Evolutionary conservation across 768 basidiomycete species (phyloP).

Genomic region (Chalciporus chontae): DNA sequence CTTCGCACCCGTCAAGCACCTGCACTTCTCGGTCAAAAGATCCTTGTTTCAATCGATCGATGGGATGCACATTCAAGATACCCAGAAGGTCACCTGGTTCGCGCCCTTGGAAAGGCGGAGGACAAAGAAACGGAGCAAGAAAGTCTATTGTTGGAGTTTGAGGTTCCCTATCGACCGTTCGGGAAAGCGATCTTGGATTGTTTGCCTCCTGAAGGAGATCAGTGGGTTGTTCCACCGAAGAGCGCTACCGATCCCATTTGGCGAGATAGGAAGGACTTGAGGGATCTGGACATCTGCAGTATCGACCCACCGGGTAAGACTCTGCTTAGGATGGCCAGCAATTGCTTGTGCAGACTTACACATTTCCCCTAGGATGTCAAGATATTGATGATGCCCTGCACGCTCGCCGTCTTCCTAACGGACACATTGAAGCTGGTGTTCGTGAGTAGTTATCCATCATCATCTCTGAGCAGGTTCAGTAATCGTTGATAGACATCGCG

Average conservation of each 20-base stretch:
- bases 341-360: not conserved
- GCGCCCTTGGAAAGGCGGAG: conserved; percentile 85
- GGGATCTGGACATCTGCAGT: conserved; percentile 85
- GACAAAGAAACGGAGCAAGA: conserved; percentile 97
- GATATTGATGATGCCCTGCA: conserved; percentile 99
- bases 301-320: conserved; percentile 89
- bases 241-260: conserved; percentile 50
- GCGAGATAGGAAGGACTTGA: conserved; percentile 83
- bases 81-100: conserved; percentile 96
- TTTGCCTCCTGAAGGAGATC: conserved; percentile 83
- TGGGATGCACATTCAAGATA: conserved; percentile 89
- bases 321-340: conserved; percentile 2
- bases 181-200: conserved; percentile 94
- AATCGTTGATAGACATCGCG: conserved; percentile 72
- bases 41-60: conserved; percentile 90
- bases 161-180: conserved; percentile 94
- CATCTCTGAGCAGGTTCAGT: not conserved
- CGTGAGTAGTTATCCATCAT: conserved; percentile 56
- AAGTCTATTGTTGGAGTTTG: conserved; percentile 88
- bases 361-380: conserved; percentile 67
- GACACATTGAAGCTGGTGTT: conserved; percentile 95
- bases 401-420: conserved; percentile 81
- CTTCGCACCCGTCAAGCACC: conserved; percentile 94
- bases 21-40: conserved; percentile 84
- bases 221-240: conserved; percentile 90